Percentiles rank a stretch among this genome's conserved stretches.
These are phyloP conservation scores for Aspergillus thermomutatus DNA, from an alignment of 2,329 filamentous ascomycete species.

Conservation along the genomic window DNA sequence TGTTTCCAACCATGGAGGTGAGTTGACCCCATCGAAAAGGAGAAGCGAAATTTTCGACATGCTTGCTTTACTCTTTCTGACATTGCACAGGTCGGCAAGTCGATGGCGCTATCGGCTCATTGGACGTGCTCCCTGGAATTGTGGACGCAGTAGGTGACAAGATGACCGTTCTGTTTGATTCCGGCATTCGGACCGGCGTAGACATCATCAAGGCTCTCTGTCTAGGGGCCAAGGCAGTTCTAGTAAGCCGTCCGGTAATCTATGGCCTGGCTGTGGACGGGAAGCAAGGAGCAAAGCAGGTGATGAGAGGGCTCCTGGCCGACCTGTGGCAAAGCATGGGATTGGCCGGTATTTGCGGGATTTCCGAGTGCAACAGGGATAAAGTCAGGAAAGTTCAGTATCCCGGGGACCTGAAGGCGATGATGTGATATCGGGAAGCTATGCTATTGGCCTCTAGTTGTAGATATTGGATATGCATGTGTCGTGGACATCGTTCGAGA, in stretches of 20 bases:
- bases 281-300: conserved; percentile 52
- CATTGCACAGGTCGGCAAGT: conserved; percentile 41
- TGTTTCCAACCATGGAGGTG: conserved; percentile 53
- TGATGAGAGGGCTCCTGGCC: conserved; percentile 49
- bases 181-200: conserved; percentile 47
- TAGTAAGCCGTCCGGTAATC: conserved; percentile 57
- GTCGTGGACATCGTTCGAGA: not conserved
- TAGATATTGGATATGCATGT: not conserved
- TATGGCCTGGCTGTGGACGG: conserved; percentile 58
- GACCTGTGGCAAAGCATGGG: conserved; percentile 58
- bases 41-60: not conserved
- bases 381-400: conserved; percentile 35
- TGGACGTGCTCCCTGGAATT: conserved; percentile 58
- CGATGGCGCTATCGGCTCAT: conserved; percentile 49
- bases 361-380: conserved; percentile 32
- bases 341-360: conserved; percentile 47
- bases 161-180: conserved; percentile 50
- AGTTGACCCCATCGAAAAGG: conserved; percentile 5
- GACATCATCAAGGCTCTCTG: conserved; percentile 53
- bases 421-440: conserved; percentile 23
- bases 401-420: conserved; percentile 32
- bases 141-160: conserved; percentile 55
- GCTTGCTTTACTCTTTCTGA: not conserved
- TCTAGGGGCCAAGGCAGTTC: conserved; percentile 56
- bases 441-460: not conserved